Evolutionary conservation across 192 early-diverging fungal genomes (phyloP).

Genomic region (Backusella circina): DNA sequence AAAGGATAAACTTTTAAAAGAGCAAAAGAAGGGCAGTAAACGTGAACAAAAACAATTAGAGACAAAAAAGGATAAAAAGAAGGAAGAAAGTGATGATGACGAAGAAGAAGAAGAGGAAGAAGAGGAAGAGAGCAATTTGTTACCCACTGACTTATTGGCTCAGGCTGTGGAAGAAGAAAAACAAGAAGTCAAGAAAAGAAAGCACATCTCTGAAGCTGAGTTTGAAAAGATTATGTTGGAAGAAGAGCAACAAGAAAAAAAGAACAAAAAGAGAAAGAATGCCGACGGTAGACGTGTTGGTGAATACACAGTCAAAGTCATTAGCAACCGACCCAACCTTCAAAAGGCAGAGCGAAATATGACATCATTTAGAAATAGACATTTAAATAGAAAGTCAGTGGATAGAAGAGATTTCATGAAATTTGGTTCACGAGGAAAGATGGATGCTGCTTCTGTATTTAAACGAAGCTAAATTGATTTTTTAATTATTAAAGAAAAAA

Average conservation of each 20-base stretch:
- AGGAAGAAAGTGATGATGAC: not conserved
- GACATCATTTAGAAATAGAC: slow-evolving; percentile 10
- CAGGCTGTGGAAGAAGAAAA: slow-evolving; percentile 20
- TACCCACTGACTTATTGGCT: slow-evolving; percentile 20
- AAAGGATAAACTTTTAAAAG: slow-evolving; percentile 30
- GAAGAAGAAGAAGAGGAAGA: slow-evolving; percentile 8
- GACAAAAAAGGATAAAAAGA: not conserved
- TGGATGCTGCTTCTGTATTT: slow-evolving; percentile 20
- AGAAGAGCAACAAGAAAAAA: slow-evolving; percentile 12
- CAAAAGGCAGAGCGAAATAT: slow-evolving; percentile 9
- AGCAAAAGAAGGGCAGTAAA: slow-evolving; percentile 32
- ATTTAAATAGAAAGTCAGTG: slow-evolving; percentile 13
- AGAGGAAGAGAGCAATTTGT: not conserved
- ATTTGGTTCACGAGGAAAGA: slow-evolving; percentile 16
- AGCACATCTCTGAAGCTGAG: slow-evolving; percentile 29
- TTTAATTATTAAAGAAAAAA: not conserved
- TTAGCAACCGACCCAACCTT: slow-evolving; percentile 22
- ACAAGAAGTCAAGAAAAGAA: slow-evolving; percentile 21
- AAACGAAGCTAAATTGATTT: not conserved
- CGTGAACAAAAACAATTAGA: slow-evolving; percentile 6
- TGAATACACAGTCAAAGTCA: slow-evolving; percentile 34
- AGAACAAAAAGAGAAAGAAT: slow-evolving; percentile 15
- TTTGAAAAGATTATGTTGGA: slow-evolving; percentile 26
- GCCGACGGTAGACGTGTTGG: slow-evolving; percentile 18
- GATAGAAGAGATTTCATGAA: slow-evolving; percentile 27